Percentiles rank a stretch among this genome's conserved stretches.
These are phyloP conservation scores for Lactarius hatsudake DNA, from an alignment of 768 basidiomycete species.

Conservation along the genomic window DNA sequence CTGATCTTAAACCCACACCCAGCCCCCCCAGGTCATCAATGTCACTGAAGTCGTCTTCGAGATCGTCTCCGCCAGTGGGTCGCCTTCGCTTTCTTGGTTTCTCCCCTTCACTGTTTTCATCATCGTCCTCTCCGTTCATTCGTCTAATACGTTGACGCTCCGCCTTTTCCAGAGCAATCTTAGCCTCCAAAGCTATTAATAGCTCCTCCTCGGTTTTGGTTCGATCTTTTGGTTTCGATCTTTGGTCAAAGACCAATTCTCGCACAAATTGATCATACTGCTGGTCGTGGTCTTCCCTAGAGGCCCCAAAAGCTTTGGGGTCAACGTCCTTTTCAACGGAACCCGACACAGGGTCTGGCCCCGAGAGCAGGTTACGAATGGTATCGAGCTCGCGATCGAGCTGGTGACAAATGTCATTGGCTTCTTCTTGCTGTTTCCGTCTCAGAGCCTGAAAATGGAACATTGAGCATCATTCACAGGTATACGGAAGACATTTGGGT, in stretches of 20 bases:
- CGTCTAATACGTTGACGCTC: conserved; percentile 74
- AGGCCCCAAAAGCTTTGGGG: neutral
- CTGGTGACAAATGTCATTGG: conserved; percentile 80
- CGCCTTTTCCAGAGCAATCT: conserved; percentile 80
- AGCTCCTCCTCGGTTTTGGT: conserved; percentile 96
- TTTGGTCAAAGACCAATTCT: conserved; percentile 88
- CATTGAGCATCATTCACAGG: neutral
- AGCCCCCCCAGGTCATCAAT: conserved; percentile 31
- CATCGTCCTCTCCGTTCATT: conserved; percentile 78
- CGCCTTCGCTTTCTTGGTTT: conserved; percentile 50
- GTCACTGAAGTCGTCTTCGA: conserved; percentile 79
- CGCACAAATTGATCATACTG: conserved; percentile 93
- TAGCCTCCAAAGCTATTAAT: conserved; percentile 84
- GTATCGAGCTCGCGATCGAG: conserved; percentile 87
- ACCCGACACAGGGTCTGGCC: conserved; percentile 46
- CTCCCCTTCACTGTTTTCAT: conserved; percentile 59
- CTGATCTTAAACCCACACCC: conserved; percentile 37
- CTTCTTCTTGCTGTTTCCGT: conserved; percentile 86
- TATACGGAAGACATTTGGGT: conserved; percentile 8
- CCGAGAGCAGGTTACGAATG: conserved; percentile 70
- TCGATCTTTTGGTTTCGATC: conserved; percentile 91
- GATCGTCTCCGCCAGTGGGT: conserved; percentile 73
- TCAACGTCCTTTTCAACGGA: conserved; percentile 18
- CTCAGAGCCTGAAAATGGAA: conserved; percentile 58
- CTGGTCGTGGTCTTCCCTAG: conserved; percentile 41